These are phyloP conservation scores for Candida pseudoviswanathii DNA, from an alignment of 1,139 yeast genomes.

Conservation along the genomic window DNA sequence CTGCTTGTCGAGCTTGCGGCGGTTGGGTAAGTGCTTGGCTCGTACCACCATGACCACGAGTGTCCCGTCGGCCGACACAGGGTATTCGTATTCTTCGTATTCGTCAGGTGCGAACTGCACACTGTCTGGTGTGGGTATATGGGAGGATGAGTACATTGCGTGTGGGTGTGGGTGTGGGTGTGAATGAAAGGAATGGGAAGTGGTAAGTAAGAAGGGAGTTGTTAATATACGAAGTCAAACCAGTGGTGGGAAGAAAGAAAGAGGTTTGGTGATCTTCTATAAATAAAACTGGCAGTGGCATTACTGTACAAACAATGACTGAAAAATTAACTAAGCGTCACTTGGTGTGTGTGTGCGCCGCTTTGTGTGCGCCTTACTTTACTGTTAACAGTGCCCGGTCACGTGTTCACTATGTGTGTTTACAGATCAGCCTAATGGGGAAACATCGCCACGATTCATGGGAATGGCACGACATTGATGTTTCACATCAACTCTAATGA, in stretches of 20 bases:
- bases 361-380: not conserved
- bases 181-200: not conserved
- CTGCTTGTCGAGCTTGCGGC: constrained; percentile 83
- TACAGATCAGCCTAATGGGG: not conserved
- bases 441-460: not conserved
- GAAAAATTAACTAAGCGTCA: too few relatives aligned
- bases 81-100: constrained; percentile 12
- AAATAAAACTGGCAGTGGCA: too few relatives aligned
- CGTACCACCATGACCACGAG: constrained; percentile 49
- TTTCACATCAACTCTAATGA: too few relatives aligned
- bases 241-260: too few relatives aligned
- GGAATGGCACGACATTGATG: not conserved
- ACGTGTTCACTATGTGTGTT: not conserved
- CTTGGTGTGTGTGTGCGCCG: too few relatives aligned
- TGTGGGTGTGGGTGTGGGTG: not conserved
- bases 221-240: not conserved
- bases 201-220: not conserved
- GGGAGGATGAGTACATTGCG: constrained; percentile 4
- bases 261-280: too few relatives aligned
- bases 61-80: constrained; percentile 49
- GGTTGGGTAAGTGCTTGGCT: constrained; percentile 78
- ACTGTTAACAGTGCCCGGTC: not conserved
- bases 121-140: not conserved
- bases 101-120: not conserved
- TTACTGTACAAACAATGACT: too few relatives aligned